Percentiles rank a stretch among this genome's conserved stretches.
Conservation (phyloP, 176 grass and related monocot genomes). For the Lolium multiflorum region DNA sequence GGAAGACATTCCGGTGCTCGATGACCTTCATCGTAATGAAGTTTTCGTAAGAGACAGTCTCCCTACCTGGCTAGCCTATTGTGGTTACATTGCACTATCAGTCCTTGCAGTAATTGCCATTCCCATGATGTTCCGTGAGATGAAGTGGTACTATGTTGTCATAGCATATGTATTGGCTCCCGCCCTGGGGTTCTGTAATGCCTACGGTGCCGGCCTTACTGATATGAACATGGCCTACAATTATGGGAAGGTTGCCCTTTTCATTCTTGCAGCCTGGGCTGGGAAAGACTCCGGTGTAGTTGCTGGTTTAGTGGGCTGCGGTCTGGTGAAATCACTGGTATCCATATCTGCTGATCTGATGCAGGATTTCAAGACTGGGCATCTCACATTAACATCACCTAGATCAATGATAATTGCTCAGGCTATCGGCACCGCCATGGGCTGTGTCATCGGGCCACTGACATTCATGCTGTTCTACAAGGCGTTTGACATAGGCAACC, state of each 20-base stretch:
- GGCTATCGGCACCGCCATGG: conserved; percentile 92
- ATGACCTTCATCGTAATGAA: conserved; percentile 73
- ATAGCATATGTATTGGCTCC: conserved; percentile 90
- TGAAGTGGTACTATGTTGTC: conserved; percentile 96
- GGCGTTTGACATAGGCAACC: conserved; percentile 95
- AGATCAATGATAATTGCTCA: conserved; percentile 90
- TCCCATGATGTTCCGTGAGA: conserved; percentile 84
- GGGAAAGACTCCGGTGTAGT: conserved; percentile 90
- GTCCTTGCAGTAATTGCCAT: conserved; percentile 59
- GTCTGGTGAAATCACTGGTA: conserved; percentile 90
- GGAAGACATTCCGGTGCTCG: conserved; percentile 52
- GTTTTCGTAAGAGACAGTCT: conserved; percentile 73
- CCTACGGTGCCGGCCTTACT: conserved; percentile 91
- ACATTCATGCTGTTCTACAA: conserved; percentile 96
- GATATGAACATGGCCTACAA: conserved; percentile 99
- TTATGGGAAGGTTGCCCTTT: conserved; percentile 90
- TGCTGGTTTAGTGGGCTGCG: conserved; percentile 85
- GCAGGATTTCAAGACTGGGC: conserved; percentile 96
- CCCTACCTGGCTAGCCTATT: conserved; percentile 71
- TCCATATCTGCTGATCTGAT: conserved; percentile 93
- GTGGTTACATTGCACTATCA: conserved; percentile 64
- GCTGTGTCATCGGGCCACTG: conserved; percentile 81
- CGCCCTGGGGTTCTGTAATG: conserved; percentile 94
- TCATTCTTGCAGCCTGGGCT: conserved; percentile 83
- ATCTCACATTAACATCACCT: conserved; percentile 94